These are phyloP conservation scores for Mortierella claussenii DNA, from an alignment of 192 early-diverging fungal genomes.

Conservation along the genomic window DNA sequence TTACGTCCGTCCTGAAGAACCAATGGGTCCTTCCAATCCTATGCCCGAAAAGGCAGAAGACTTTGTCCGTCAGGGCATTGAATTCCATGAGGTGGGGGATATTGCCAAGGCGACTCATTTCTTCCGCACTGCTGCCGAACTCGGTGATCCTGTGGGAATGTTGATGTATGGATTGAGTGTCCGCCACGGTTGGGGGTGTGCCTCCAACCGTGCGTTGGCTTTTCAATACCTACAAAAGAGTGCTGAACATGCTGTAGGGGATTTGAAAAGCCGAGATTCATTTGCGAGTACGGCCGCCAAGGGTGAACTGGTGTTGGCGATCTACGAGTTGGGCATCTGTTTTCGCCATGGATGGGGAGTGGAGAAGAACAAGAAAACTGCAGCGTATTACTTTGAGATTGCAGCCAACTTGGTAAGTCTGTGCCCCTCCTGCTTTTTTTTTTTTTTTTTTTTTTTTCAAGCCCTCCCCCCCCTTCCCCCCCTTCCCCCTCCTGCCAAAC, in stretches of 20 bases:
- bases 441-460: background rate
- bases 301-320: constrained; percentile 70
- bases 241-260: constrained; percentile 70
- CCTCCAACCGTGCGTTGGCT: constrained; percentile 57
- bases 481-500: background rate
- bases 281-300: constrained; percentile 66
- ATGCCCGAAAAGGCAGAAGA: constrained; percentile 62
- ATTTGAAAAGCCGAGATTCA: constrained; percentile 65
- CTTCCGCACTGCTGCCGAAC: constrained; percentile 74
- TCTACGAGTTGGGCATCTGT: constrained; percentile 83
- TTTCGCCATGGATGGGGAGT: constrained; percentile 87
- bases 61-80: constrained; percentile 72
- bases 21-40: constrained; percentile 40
- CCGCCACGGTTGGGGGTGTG: constrained; percentile 77
- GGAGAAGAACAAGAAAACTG: constrained; percentile 69
- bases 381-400: constrained; percentile 54
- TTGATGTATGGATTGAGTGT: constrained; percentile 79
- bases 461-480: background rate
- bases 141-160: constrained; percentile 73
- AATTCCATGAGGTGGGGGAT: constrained; percentile 75
- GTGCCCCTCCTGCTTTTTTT: background rate
- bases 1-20: constrained; percentile 42
- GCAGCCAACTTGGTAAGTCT: constrained; percentile 65
- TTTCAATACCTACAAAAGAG: constrained; percentile 79
- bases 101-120: constrained; percentile 76